phyloP scores from a whole-genome alignment of 2,329 filamentous ascomycete genomes.

The Penicillium hesseltinei region DNA sequence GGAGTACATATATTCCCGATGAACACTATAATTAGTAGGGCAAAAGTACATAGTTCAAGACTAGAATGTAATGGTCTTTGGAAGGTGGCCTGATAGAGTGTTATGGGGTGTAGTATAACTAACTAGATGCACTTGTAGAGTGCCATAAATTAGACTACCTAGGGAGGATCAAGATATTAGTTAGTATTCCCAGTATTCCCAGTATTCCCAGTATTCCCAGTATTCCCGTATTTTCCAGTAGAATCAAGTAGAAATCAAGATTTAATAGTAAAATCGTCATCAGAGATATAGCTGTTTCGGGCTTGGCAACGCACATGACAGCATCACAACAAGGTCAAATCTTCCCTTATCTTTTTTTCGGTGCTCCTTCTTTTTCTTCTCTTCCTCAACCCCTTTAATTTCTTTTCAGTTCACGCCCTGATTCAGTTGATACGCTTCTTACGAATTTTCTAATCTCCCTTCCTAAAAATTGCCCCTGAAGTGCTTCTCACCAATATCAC shows the following conservation, averaged over 20 bases:
- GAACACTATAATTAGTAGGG: no score
- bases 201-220: no score
- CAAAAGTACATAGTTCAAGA: no score
- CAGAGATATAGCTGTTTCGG: constrained; percentile 7
- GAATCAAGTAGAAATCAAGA: no score
- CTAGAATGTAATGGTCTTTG: no score
- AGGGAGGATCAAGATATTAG: no score
- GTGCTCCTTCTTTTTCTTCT: constrained; percentile 8
- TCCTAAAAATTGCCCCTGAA: neutral
- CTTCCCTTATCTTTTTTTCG: constrained; percentile 19
- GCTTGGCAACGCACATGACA: constrained; percentile 27
- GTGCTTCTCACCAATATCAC: constrained; percentile 1
- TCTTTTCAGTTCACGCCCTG: neutral
- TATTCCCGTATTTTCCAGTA: no score
- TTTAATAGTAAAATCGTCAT: neutral
- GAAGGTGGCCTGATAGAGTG: no score
- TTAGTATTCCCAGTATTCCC: no score
- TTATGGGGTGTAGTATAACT: no score
- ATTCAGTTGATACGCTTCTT: constrained; percentile 5
- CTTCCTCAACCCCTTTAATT: neutral
- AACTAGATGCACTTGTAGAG: no score
- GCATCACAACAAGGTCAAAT: constrained; percentile 24
- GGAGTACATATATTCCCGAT: no score
- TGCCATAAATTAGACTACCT: neutral
- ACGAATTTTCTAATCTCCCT: constrained; percentile 6